A percentile compares a stretch with the other conserved stretches of the same genome.
Conservation (phyloP, 345 rosid genomes). For the Moricandia arvensis region DNA sequence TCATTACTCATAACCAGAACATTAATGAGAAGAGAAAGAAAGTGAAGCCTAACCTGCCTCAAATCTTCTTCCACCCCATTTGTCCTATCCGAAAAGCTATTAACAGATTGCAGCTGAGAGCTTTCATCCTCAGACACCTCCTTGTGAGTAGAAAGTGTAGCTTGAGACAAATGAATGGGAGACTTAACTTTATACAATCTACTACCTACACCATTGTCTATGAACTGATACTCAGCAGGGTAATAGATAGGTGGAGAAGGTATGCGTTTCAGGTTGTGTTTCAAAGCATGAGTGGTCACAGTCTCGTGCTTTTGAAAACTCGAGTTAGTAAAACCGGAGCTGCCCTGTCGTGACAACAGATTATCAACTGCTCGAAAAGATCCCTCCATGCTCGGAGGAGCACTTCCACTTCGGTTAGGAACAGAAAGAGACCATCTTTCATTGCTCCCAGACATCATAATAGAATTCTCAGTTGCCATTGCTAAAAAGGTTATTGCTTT, state of each 20-base stretch:
- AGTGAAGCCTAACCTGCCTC: slow-evolving; percentile 40
- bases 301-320: slow-evolving; percentile 31
- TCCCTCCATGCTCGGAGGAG: slow-evolving; percentile 65
- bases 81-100: slow-evolving; percentile 20
- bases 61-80: slow-evolving; percentile 34
- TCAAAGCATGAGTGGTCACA: slow-evolving; percentile 32
- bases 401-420: slow-evolving; percentile 65
- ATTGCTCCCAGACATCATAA: slow-evolving; percentile 41
- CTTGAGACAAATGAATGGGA: slow-evolving; percentile 41
- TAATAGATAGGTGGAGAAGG: slow-evolving; percentile 42
- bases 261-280: slow-evolving; percentile 39
- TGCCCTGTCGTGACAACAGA: slow-evolving; percentile 39
- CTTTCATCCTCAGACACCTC: slow-evolving; percentile 56
- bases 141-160: slow-evolving; percentile 55
- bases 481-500: not conserved
- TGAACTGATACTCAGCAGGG: slow-evolving; percentile 33
- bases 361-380: slow-evolving; percentile 49
- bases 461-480: slow-evolving; percentile 65
- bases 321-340: slow-evolving; percentile 15
- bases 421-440: slow-evolving; percentile 44
- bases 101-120: slow-evolving; percentile 36
- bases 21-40: slow-evolving; percentile 10
- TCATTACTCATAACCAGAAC: not conserved
- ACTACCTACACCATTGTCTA: slow-evolving; percentile 33
- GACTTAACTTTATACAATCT: slow-evolving; percentile 28